Evolutionary conservation across 257 asterid genomes (phyloP).

Genomic region (Fraxinus cuspidata): DNA sequence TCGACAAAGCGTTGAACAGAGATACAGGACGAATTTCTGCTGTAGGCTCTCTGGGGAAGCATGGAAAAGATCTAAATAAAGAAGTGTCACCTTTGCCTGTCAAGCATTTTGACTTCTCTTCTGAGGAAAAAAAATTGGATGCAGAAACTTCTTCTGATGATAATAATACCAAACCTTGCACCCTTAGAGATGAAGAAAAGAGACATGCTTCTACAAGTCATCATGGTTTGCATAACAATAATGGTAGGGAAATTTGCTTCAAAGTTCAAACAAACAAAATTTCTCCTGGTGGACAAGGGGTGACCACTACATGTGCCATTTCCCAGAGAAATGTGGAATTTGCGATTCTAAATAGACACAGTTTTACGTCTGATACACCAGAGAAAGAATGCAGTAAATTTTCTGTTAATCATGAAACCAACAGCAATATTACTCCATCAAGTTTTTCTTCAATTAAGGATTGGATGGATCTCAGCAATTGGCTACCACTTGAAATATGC

Average conservation of each 20-base stretch:
- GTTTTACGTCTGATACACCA: conserved; percentile 40
- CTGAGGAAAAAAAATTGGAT: conserved; percentile 50
- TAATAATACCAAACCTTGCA: conserved; percentile 31
- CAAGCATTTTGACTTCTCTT: conserved; percentile 84
- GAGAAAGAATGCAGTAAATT: conserved; percentile 33
- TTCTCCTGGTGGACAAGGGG: conserved; percentile 36
- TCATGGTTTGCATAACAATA: conserved; percentile 24
- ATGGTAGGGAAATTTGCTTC: conserved; percentile 18
- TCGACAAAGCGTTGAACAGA: conserved; percentile 28
- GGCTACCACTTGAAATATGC: conserved; percentile 96
- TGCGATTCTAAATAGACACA: conserved; percentile 34
- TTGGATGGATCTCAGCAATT: conserved; percentile 67
- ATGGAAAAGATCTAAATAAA: conserved; percentile 50
- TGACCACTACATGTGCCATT: conserved; percentile 30
- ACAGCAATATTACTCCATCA: conserved; percentile 60
- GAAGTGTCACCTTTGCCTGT: conserved; percentile 88
- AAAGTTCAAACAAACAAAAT: conserved; percentile 30
- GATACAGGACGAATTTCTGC: conserved; percentile 36
- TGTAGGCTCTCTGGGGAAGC: conserved; percentile 41
- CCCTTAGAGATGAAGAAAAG: conserved; percentile 31
- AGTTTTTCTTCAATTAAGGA: conserved; percentile 52
- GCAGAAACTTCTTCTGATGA: conserved; percentile 36
- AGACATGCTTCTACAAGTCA: conserved; percentile 37
- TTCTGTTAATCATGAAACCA: conserved; percentile 35
- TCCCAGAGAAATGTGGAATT: conserved; percentile 33